phyloP scores from a whole-genome alignment of 1,284 basidiomycete genomes.

The Takashimella koratensis region DNA sequence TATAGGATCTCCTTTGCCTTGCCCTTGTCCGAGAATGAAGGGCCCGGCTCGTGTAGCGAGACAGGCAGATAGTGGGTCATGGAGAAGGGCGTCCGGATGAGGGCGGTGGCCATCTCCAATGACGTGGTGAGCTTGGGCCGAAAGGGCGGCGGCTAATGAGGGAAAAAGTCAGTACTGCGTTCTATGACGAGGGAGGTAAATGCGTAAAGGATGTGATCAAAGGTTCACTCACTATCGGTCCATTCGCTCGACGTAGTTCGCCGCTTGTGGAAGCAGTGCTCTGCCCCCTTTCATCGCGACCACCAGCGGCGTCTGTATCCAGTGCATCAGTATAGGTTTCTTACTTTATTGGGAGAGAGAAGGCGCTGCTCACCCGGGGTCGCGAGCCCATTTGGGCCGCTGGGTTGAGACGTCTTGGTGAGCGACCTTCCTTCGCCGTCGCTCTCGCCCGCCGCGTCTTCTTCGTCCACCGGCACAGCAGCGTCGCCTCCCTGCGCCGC shows the following conservation, averaged over 20 bases:
- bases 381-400: constrained; percentile 23
- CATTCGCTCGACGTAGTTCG: background rate
- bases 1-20: constrained; percentile 39
- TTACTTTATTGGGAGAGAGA: background rate
- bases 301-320: background rate
- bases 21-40: constrained; percentile 41
- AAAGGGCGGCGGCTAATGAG: constrained; percentile 34
- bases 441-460: constrained; percentile 41
- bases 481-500: constrained; percentile 14
- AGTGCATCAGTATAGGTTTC: background rate
- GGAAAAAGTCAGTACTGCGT: too few species aligned
- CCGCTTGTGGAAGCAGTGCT: background rate
- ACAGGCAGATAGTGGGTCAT: constrained; percentile 55
- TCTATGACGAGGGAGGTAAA: too few species aligned
- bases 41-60: constrained; percentile 30
- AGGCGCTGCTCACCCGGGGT: constrained; percentile 8
- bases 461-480: constrained; percentile 24
- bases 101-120: constrained; percentile 55
- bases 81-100: constrained; percentile 69
- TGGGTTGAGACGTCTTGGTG: constrained; percentile 5
- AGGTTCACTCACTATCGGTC: background rate
- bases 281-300: background rate
- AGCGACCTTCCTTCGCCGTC: constrained; percentile 22
- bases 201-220: too few species aligned
- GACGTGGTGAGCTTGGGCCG: constrained; percentile 40